phyloP scores from a whole-genome alignment of 1,284 basidiomycete species.

The Tylopilus sp. region DNA sequence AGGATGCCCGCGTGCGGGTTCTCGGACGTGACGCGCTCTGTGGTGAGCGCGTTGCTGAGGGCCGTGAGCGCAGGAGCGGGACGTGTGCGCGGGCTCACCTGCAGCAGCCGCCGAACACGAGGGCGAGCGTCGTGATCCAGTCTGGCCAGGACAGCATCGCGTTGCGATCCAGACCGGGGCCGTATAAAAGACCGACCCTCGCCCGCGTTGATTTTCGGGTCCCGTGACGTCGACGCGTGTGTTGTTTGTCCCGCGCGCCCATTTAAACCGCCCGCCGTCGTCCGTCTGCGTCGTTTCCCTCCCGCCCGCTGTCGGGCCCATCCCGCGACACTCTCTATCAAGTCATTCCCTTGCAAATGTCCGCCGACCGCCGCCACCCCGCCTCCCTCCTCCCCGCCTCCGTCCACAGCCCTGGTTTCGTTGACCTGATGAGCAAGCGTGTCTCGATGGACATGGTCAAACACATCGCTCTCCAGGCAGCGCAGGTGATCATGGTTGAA shows the following conservation, averaged over 20 bases:
- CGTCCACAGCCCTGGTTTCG: conserved; percentile 73
- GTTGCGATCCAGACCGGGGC: not conserved
- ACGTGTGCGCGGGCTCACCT: conserved; percentile 43
- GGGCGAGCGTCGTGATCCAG: conserved; percentile 59
- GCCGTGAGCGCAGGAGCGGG: not conserved
- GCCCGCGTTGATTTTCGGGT: conserved; percentile 20
- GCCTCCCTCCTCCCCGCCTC: conserved; percentile 70
- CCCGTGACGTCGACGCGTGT: conserved; percentile 29
- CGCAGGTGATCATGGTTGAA: conserved; percentile 63
- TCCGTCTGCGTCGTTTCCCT: conserved; percentile 18
- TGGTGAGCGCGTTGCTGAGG: conserved; percentile 63
- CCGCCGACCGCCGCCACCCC: conserved; percentile 48
- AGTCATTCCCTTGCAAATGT: conserved; percentile 35
- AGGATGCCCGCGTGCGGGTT: conserved; percentile 71
- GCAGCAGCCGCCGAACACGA: conserved; percentile 83
- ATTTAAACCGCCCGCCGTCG: conserved; percentile 9
- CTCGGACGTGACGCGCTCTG: conserved; percentile 64
- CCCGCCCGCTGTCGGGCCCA: conserved; percentile 5
- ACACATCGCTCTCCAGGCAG: conserved; percentile 67
- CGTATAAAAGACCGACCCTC: conserved; percentile 1
- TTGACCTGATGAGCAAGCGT: conserved; percentile 73
- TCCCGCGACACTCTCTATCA: conserved; percentile 32
- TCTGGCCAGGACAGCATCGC: conserved; percentile 38
- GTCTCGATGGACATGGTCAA: conserved; percentile 83
- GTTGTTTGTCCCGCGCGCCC: conserved; percentile 15